A percentile compares a stretch with the other conserved stretches of the same genome.
Conservation (phyloP, 2,329 filamentous ascomycete genomes). For the Diaporthe capsici region DNA sequence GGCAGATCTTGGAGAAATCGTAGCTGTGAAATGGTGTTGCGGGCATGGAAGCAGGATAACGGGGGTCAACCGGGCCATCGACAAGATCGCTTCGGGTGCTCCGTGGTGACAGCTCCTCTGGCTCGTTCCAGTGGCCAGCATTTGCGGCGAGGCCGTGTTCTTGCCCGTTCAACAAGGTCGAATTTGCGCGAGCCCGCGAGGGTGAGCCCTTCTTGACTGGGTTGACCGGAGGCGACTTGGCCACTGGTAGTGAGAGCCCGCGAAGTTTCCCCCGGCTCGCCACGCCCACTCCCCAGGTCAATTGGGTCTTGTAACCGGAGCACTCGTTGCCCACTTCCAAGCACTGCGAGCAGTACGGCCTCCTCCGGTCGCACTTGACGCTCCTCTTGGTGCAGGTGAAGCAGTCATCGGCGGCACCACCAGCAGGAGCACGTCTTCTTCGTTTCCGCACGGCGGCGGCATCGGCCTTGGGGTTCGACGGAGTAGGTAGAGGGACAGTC, state of each 20-base stretch:
- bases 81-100: slow-evolving; percentile 52
- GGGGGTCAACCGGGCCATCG: slow-evolving; percentile 54
- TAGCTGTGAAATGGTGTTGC: slow-evolving; percentile 55
- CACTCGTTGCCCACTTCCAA: slow-evolving; percentile 93
- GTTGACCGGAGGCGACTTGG: slow-evolving; percentile 69
- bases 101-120: slow-evolving; percentile 53
- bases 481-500: slow-evolving; percentile 63
- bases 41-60: slow-evolving; percentile 60
- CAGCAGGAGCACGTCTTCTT: slow-evolving; percentile 88
- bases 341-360: slow-evolving; percentile 96
- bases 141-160: slow-evolving; percentile 47
- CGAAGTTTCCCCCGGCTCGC: slow-evolving; percentile 95
- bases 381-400: slow-evolving; percentile 90
- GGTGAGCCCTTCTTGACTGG: slow-evolving; percentile 63
- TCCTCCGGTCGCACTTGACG: slow-evolving; percentile 88
- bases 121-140: slow-evolving; percentile 56
- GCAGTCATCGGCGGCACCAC: slow-evolving; percentile 93
- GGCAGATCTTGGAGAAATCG: slow-evolving; percentile 67
- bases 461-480: slow-evolving; percentile 50
- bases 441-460: slow-evolving; percentile 73
- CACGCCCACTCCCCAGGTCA: slow-evolving; percentile 97
- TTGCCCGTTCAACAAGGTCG: slow-evolving; percentile 45
- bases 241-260: slow-evolving; percentile 83
- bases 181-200: slow-evolving; percentile 61
- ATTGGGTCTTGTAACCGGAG: slow-evolving; percentile 94